Evolutionary conservation across 1,139 yeast species (phyloP), one percentile per base, ranked within the genome.

Genomic region (Arxiozyma slooffiae): DNA sequence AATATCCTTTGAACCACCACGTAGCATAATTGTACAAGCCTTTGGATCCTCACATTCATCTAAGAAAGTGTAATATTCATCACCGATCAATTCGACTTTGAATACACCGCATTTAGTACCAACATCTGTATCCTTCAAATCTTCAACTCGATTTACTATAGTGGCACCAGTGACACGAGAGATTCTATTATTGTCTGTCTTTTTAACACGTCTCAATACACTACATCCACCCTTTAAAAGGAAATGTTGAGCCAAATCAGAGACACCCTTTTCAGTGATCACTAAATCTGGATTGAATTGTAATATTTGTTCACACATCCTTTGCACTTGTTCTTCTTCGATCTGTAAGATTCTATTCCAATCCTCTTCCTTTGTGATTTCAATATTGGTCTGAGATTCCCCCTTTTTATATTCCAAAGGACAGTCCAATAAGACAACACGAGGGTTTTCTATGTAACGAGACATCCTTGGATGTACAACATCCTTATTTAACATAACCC

Each of bases 381-480:
- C 99, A 61, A 94, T 89, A 70, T 92, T 92, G 52, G 98, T 92
- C 70, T 94, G 98, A 2, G 97, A 89, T 72, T 94, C 99, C 55
- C 98, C 99, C 77, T 94, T 94, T 73, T 94, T 94, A 73, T 94
- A 94, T 71, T 94, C 99, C 62, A 94, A 76, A 20, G 99, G 97
- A 70, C 97, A 90, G 71, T 94, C 98, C 61, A 94, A 77, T 57
- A 94, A 77, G 41, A 94, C 78, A 51, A 94, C 80, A 58, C 94
- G 78, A 48, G 99, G 99, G 63, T 88, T 86, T 64, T 83, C 88
- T 59, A 92, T 86, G 60, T 75, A 66, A 68, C 98, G 81, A 60
- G 82, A 82, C 99, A 94, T 94, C 71, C 90, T 89, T 57, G 99
- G 98, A 70, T 94, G 99, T 26, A 95, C 90, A 51, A 94, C 95